These are phyloP conservation scores for Ganoderma sinense DNA, from an alignment of 1,284 basidiomycete species.

Conservation along the genomic window DNA sequence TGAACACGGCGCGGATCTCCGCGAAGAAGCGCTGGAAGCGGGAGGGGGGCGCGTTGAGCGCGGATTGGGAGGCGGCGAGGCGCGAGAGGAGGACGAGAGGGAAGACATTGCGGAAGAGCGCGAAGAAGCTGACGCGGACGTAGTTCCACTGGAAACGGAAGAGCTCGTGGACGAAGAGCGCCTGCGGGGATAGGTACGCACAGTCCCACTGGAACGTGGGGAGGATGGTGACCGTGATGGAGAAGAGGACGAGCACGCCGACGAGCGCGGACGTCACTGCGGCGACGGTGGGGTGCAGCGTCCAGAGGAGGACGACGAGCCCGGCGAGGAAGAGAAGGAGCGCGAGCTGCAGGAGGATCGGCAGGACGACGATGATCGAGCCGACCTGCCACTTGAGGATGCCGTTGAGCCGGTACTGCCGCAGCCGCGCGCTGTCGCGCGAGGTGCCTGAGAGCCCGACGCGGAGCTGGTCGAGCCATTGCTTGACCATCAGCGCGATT, in stretches of 20 bases:
- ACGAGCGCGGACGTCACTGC: constrained; percentile 17
- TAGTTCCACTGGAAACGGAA: constrained; percentile 6
- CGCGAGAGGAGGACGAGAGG: not conserved
- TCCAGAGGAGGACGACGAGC: constrained; percentile 32
- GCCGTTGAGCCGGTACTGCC: constrained; percentile 34
- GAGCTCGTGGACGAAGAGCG: constrained; percentile 16
- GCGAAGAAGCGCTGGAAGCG: constrained; percentile 1
- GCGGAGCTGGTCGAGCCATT: constrained; percentile 24
- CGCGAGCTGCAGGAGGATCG: constrained; percentile 33
- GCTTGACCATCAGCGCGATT: constrained; percentile 27
- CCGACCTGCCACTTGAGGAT: constrained; percentile 33
- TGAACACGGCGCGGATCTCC: constrained; percentile 6
- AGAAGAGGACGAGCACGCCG: constrained; percentile 15
- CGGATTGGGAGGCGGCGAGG: not conserved
- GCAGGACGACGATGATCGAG: constrained; percentile 30
- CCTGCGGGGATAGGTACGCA: constrained; percentile 29
- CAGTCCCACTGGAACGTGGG: constrained; percentile 26
- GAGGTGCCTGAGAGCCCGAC: constrained; percentile 10
- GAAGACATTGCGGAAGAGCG: constrained; percentile 5
- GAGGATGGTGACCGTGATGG: constrained; percentile 18
- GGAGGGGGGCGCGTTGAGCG: constrained; percentile 11
- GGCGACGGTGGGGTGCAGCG: constrained; percentile 27
- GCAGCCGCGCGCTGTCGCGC: constrained; percentile 16
- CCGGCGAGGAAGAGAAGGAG: constrained; percentile 31
- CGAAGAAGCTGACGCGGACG: constrained; percentile 17